phyloP scores from a whole-genome alignment of 2,329 filamentous ascomycete species.

The Pestalotiopsis sp. region DNA sequence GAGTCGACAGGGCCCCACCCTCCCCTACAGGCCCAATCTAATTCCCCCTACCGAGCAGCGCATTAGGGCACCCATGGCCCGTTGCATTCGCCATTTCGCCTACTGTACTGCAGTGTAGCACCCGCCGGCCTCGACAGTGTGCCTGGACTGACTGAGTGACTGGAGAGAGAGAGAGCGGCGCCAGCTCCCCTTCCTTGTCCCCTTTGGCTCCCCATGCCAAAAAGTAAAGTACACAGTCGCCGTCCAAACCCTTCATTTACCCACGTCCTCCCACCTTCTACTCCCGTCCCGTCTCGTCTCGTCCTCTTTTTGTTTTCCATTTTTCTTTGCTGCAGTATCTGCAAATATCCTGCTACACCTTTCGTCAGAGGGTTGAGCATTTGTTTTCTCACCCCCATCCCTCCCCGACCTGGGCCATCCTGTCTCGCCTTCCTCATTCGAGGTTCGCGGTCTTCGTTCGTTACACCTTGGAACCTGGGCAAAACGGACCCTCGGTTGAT shows the following conservation, averaged over 20 bases:
- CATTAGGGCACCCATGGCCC: slow-evolving; percentile 9
- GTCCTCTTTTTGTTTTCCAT: slow-evolving; percentile 1
- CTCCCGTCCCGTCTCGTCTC: slow-evolving; percentile 8
- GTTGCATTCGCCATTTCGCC: slow-evolving; percentile 15
- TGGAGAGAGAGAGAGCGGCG: not conserved
- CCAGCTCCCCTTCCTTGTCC: not conserved
- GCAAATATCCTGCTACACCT: slow-evolving; percentile 12
- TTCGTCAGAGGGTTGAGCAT: slow-evolving; percentile 7
- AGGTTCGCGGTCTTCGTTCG: slow-evolving; percentile 12
- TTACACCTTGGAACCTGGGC: slow-evolving; percentile 9
- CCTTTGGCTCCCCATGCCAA: not conserved
- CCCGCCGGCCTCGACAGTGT: slow-evolving; percentile 2
- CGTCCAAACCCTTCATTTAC: slow-evolving; percentile 11
- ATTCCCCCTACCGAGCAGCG: slow-evolving; percentile 13
- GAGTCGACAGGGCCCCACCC: not conserved
- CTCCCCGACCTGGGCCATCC: not conserved
- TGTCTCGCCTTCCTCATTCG: slow-evolving; percentile 12
- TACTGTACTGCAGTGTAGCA: slow-evolving; percentile 9
- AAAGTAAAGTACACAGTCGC: not conserved
- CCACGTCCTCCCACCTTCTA: slow-evolving; percentile 13
- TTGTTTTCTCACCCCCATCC: not conserved
- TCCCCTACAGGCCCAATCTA: slow-evolving; percentile 13
- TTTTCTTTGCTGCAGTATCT: not conserved
- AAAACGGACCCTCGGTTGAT: slow-evolving; percentile 2
- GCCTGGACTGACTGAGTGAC: not conserved